These are phyloP conservation scores for Perkinsela sp. DNA, from an alignment of 208 protist genomes.

Conservation along the genomic window DNA sequence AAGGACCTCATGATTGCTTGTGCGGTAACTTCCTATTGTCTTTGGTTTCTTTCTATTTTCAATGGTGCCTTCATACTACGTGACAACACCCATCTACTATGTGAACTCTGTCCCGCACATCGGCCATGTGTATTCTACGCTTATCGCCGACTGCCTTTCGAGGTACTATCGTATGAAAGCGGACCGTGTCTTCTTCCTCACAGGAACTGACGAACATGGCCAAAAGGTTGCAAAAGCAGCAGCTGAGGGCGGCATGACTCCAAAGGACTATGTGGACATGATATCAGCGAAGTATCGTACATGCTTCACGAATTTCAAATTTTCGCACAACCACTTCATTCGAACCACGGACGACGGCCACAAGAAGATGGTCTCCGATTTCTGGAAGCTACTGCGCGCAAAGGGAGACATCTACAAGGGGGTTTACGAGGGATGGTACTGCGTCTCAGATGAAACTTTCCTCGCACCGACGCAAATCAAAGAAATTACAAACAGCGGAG, in stretches of 20 bases:
- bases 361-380: slow-evolving; percentile 18
- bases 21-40: no score
- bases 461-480: slow-evolving; percentile 34
- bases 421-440: slow-evolving; percentile 95
- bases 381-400: slow-evolving; percentile 62
- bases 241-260: slow-evolving; percentile 16
- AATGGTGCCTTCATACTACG: slow-evolving; percentile 18
- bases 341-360: slow-evolving; percentile 77
- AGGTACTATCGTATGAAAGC: slow-evolving; percentile 58
- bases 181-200: slow-evolving; percentile 63
- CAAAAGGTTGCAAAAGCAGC: slow-evolving; percentile 82
- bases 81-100: slow-evolving; percentile 67
- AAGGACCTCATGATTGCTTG: no score
- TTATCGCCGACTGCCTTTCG: slow-evolving; percentile 56
- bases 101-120: slow-evolving; percentile 66
- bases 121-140: slow-evolving; percentile 60
- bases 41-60: no score
- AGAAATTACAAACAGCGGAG: slow-evolving; percentile 54
- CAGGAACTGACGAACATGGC: slow-evolving; percentile 96
- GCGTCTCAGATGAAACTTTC: slow-evolving; percentile 86
- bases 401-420: slow-evolving; percentile 86
- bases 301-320: slow-evolving; percentile 56
- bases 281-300: slow-evolving; percentile 57
- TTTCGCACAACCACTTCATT: slow-evolving; percentile 77
- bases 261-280: slow-evolving; percentile 63